phyloP scores from a whole-genome alignment of 495 filamentous ascomycete genomes.

The Trichocladium uniseriatum region DNA sequence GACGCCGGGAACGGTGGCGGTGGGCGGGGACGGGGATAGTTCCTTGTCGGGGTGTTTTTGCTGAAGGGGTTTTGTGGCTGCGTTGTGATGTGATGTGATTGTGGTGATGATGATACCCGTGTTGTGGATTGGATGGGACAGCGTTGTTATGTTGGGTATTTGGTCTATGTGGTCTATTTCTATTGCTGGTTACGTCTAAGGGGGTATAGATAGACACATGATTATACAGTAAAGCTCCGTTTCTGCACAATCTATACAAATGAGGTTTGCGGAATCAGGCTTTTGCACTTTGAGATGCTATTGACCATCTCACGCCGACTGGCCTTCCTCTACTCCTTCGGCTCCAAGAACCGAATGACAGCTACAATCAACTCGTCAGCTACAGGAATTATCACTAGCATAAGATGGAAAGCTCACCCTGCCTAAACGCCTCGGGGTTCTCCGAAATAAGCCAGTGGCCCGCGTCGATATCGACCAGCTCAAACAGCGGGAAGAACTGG shows the following conservation, averaged over 20 bases:
- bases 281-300: neutral
- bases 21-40: neutral
- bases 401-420: conserved; percentile 49
- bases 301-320: neutral
- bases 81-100: neutral
- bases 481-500: conserved; percentile 77
- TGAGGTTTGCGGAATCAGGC: too few species aligned
- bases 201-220: neutral
- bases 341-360: conserved; percentile 53
- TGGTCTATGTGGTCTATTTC: neutral
- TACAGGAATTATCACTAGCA: neutral
- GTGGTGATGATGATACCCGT: too few species aligned
- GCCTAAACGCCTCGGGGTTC: conserved; percentile 76
- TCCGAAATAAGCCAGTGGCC: conserved; percentile 96
- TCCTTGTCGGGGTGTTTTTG: conserved; percentile 16
- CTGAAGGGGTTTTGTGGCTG: neutral
- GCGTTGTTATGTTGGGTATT: neutral
- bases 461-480: conserved; percentile 70
- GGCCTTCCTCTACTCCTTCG: conserved; percentile 36
- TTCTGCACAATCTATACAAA: too few species aligned
- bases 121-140: neutral
- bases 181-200: neutral
- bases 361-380: conserved; percentile 28
- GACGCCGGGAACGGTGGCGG: conserved; percentile 9
- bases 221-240: neutral